Evolutionary conservation across 2,329 filamentous ascomycete species (phyloP), one percentile per base, ranked within the genome.

Genomic region (Periglandula ipomoeae): DNA sequence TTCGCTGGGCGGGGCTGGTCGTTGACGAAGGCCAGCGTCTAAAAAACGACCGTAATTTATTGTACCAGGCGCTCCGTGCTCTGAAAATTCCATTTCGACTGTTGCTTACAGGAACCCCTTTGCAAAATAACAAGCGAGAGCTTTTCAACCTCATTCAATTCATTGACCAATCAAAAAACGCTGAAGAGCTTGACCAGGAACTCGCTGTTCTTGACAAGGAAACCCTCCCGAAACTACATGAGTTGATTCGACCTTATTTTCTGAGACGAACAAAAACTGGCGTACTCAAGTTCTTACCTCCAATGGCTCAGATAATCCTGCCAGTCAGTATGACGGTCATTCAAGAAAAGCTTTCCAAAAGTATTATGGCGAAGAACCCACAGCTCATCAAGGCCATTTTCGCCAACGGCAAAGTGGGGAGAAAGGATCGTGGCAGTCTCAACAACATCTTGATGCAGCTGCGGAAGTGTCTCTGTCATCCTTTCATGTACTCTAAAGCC

Each of bases 121-220:
- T 98, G 11, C 93, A 98, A 59, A 98, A 98, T 67, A 97, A 96
- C 63, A 87, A 89, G 56, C 79, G 89, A 42, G 93, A 98, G 64
- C 72, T 98, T 0, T 97, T 97, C 71, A 98, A 96, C 60, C 74
- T 98, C n/a, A 70, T 98, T 4, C 91, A 97, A 55, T 98, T 98
- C 64, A 77, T 96, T 39, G 89, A 98, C 59, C 76, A 81, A 6
- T 72, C 70, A 1, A 70, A 74, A 42, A 78, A 89, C 56, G 90
- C 93, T 0, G 79, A 79, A 30, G 68, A 76, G 19, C 71, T 97
- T 2, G 91, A 97, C 58, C 72, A 78, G 49, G 71, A 88, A 58
- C 97, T 88, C 60, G 72, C 73, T 5, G 80, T 86, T n/a, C 73
- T 97, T 44, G 89, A 87, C 8, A 83, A 85, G 44, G 85, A 94